Evolutionary conservation across 192 early-diverging fungal species (phyloP).

Genomic region (Spinellus fusiger): DNA sequence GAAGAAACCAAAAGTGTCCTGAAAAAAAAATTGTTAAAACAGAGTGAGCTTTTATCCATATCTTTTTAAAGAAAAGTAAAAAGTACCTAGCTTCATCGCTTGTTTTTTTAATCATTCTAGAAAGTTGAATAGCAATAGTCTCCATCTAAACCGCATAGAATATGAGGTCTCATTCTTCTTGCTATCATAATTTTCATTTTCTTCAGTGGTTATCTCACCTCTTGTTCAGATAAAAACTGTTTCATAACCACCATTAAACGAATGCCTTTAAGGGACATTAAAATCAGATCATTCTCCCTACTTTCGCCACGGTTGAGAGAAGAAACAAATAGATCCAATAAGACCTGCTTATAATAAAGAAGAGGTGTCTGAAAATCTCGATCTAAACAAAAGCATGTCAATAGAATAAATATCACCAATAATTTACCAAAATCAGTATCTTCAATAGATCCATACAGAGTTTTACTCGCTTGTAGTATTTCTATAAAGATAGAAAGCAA

Average conservation of each 20-base stretch:
- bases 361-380: conserved; percentile 61
- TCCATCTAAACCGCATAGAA: not conserved
- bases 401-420: not conserved
- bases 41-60: not conserved
- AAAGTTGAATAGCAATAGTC: not conserved
- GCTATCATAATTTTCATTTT: not conserved
- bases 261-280: conserved; percentile 65
- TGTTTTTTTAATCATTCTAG: not conserved
- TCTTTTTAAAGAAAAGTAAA: too few relatives aligned
- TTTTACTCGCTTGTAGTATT: conserved; percentile 60
- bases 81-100: not conserved
- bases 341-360: conserved; percentile 61
- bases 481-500: conserved; percentile 64
- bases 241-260: conserved; percentile 58
- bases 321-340: conserved; percentile 62
- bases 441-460: conserved; percentile 54
- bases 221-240: conserved; percentile 51
- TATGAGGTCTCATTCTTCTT: not conserved
- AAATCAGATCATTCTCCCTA: conserved; percentile 58
- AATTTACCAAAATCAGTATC: conserved; percentile 29
- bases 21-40: not conserved
- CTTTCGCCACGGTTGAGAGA: conserved; percentile 58
- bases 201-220: conserved; percentile 28
- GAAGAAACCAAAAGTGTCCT: conserved; percentile 6
- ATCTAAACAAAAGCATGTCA: conserved; percentile 26